These are phyloP conservation scores for Nakazawaea sp. DNA, from an alignment of 805 yeast genomes.

Conservation along the genomic window DNA sequence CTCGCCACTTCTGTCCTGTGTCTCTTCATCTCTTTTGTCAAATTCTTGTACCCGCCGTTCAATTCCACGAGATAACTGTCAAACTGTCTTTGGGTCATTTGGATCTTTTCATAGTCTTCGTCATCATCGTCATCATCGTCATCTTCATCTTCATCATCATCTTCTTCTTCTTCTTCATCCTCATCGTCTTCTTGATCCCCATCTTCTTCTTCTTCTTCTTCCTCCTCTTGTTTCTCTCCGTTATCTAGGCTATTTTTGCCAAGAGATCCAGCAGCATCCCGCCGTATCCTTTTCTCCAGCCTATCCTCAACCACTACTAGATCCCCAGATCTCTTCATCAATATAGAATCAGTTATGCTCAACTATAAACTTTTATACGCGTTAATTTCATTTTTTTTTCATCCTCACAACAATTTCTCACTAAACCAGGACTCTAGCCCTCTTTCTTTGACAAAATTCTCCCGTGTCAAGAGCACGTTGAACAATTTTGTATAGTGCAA, in stretches of 20 bases:
- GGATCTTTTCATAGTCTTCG: slow-evolving; percentile 5
- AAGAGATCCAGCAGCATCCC: no score
- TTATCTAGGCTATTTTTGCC: no score
- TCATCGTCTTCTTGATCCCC: background rate
- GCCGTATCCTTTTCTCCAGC: background rate
- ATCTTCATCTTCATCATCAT: slow-evolving; percentile 6
- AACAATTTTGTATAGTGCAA: slow-evolving; percentile 16
- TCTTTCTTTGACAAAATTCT: slow-evolving; percentile 13
- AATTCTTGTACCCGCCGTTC: slow-evolving; percentile 5
- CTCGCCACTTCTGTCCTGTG: slow-evolving; percentile 47
- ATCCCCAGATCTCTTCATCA: no score
- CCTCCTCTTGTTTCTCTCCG: background rate
- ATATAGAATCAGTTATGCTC: no score
- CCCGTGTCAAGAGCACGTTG: slow-evolving; percentile 13
- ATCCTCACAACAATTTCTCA: slow-evolving; percentile 5
- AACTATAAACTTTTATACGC: no score
- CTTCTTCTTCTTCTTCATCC: slow-evolving; percentile 1
- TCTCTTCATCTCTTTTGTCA: slow-evolving; percentile 7
- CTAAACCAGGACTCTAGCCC: slow-evolving; percentile 21
- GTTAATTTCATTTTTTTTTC: no score
- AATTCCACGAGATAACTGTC: slow-evolving; percentile 8
- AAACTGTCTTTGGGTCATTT: slow-evolving; percentile 11
- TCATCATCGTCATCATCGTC: slow-evolving; percentile 6
- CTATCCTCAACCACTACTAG: no score
- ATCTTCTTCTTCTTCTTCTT: background rate